Conservation (phyloP, 345 rosid genomes). For the Aethionema arabicum region DNA sequence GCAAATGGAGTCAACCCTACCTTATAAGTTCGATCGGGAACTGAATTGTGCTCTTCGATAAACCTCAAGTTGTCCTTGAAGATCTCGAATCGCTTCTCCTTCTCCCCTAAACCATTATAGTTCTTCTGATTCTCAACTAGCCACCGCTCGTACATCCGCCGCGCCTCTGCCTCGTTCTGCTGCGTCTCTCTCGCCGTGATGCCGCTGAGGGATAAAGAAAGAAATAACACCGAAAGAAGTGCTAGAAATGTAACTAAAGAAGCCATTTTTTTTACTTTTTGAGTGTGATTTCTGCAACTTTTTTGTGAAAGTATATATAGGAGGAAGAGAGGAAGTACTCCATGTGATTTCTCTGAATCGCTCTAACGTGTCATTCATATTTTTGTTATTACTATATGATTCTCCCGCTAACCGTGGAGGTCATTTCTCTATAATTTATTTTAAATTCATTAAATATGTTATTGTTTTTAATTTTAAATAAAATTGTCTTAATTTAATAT, state of each 20-base stretch:
- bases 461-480: too few relatives aligned
- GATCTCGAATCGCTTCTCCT: slow-evolving; percentile 57
- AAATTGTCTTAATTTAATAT: too few relatives aligned
- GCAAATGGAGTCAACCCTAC: slow-evolving; percentile 69
- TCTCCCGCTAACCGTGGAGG: neutral
- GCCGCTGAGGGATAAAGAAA: slow-evolving; percentile 15
- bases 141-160: slow-evolving; percentile 59
- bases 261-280: slow-evolving; percentile 11
- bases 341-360: too few relatives aligned
- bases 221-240: slow-evolving; percentile 12
- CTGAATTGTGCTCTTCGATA: slow-evolving; percentile 52
- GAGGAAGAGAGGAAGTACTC: too few relatives aligned
- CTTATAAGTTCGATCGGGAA: slow-evolving; percentile 39
- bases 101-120: slow-evolving; percentile 65
- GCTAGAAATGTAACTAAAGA: slow-evolving; percentile 11
- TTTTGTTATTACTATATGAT: neutral
- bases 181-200: slow-evolving; percentile 21
- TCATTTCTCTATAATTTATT: too few relatives aligned
- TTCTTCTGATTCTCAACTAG: slow-evolving; percentile 46
- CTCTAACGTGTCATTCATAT: slow-evolving; percentile 26
- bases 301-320: slow-evolving; percentile 26
- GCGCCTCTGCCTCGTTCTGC: slow-evolving; percentile 31
- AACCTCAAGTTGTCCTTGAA: slow-evolving; percentile 66
- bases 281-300: slow-evolving; percentile 25
- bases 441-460: too few relatives aligned